phyloP scores from a whole-genome alignment of 805 yeast genomes.

The Candida multigemmis region DNA sequence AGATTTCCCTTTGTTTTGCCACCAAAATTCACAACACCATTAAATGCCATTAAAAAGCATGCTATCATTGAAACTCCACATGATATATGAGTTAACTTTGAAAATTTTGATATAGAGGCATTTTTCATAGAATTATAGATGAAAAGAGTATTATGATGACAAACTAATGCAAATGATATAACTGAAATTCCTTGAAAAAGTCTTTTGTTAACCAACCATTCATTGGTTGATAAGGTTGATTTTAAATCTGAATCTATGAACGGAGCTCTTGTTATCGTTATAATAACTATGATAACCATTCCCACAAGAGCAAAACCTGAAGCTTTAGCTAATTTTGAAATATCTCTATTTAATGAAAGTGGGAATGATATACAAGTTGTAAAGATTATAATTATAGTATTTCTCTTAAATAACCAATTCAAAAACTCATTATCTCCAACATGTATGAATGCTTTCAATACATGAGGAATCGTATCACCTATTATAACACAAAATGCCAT shows the following conservation, averaged over 20 bases:
- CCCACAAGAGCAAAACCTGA: conserved; percentile 79
- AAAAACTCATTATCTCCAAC: too few relatives aligned
- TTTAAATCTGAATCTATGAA: conserved; percentile 36
- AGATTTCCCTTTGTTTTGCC: conserved; percentile 79
- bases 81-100: conserved; percentile 72
- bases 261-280: conserved; percentile 73
- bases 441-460: conserved; percentile 51
- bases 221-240: conserved; percentile 35
- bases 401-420: conserved; percentile 52
- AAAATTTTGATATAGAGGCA: conserved; percentile 70
- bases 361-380: conserved; percentile 76
- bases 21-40: conserved; percentile 71
- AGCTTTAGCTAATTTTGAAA: conserved; percentile 79
- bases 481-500: conserved; percentile 91
- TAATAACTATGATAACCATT: conserved; percentile 68
- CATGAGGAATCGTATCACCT: conserved; percentile 94
- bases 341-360: conserved; percentile 68
- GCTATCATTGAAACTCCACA: conserved; percentile 74
- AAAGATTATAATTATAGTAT: conserved; percentile 60
- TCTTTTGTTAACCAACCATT: conserved; percentile 49
- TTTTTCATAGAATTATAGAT: conserved; percentile 75
- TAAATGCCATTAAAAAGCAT: conserved; percentile 68
- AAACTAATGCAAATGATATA: conserved; percentile 88
- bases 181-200: conserved; percentile 90
- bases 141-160: conserved; percentile 90